Base-by-base conservation (phyloP, 1,284 basidiomycete species). In the Leccinum fallax region DNA sequence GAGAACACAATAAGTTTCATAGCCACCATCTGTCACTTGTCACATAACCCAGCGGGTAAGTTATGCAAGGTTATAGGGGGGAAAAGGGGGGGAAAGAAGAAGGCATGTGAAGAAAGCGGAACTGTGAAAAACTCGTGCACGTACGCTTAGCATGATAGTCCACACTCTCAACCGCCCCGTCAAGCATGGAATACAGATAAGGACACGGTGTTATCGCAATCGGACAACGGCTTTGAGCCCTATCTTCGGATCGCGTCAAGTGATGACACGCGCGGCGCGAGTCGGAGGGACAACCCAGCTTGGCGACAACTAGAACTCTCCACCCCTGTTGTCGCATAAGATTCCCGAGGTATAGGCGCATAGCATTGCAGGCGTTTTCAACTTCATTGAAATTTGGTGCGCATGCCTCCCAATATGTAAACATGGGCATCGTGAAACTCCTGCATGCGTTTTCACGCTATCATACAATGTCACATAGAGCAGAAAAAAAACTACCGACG, bases 151-250 rank as follows among this genome's bases (percentile, higher is more conserved):
- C n/a, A 6, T 43, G 40, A 43, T 43, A 10, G 40, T 40, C 40
- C n/a, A n/a, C n/a, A 43, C 40, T 16, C 26, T 46, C 46, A 26
- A 40, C n/a, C 6, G 13, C 38, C 32, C 8, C 36, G 10, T 52
- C 21, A n/a, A n/a, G 26, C 4, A 40, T 24, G n/a, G 32, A 56
- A 43, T 51, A 28, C 16, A 13, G 24, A 28, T 28, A 26, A 21
- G 52, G 55, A 66, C 36, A 64, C 55, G 36, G 60, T 38, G 30
- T 64, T 26, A 30, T 57, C 60, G n/a, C 26, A 15, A 49, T 24
- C 48, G 15, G 48, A 49, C 24, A 28, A 30, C 30, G 52, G 46
- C 10, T 15, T 16, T 32, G 34, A 9, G 15, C 40, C 55, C 61
- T 40, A 49, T 56, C 53, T 53, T 67, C 48, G 46, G 13, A 28